A percentile compares a stretch with the other conserved stretches of the same genome.
Evolutionary conservation across 768 basidiomycete species (phyloP).

Genomic region (Lyophyllum shimeji): DNA sequence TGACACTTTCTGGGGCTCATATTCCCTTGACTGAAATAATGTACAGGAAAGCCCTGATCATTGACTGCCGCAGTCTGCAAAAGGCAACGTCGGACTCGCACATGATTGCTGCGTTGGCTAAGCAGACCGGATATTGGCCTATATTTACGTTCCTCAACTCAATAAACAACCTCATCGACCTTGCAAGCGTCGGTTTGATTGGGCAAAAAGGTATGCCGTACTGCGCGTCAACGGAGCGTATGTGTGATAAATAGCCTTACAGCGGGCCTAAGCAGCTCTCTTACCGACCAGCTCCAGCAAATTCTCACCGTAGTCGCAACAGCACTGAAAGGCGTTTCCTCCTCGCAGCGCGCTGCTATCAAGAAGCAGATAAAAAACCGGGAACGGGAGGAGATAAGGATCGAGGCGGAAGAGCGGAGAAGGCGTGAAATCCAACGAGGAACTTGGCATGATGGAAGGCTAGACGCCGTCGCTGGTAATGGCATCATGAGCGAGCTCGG

Average conservation of each 20-base stretch:
- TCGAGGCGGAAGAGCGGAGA: constrained; percentile 35
- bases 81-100: constrained; percentile 67
- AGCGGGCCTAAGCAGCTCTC: constrained; percentile 83
- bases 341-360: constrained; percentile 45
- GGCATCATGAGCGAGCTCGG: constrained; percentile 88
- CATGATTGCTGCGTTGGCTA: constrained; percentile 68
- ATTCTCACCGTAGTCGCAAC: constrained; percentile 77
- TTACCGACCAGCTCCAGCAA: constrained; percentile 80
- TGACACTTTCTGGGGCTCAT: neutral
- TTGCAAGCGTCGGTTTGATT: constrained; percentile 92
- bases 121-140: constrained; percentile 88
- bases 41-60: constrained; percentile 64
- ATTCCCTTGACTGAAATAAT: neutral
- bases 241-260: neutral
- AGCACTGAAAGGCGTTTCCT: constrained; percentile 66
- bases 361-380: constrained; percentile 36
- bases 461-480: constrained; percentile 84
- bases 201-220: constrained; percentile 77
- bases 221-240: too few species aligned
- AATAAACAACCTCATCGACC: constrained; percentile 79
- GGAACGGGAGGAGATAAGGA: constrained; percentile 35
- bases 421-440: constrained; percentile 57
- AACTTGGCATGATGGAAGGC: constrained; percentile 81
- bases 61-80: constrained; percentile 79
- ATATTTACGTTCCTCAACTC: constrained; percentile 85